Conservation (phyloP, 2,329 filamentous ascomycete species). For the Alternaria arborescens region DNA sequence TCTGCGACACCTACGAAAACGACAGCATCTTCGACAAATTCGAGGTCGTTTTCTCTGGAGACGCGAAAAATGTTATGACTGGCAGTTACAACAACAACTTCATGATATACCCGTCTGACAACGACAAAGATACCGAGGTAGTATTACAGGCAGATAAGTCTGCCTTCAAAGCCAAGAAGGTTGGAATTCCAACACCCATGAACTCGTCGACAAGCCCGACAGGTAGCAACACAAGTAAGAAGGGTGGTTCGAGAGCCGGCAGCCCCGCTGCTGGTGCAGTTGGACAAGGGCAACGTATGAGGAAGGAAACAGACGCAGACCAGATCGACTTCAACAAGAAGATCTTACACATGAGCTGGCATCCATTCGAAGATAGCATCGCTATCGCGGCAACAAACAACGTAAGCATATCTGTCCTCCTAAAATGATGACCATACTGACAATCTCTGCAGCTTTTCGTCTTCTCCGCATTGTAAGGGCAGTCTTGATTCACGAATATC, state of each 20-base stretch:
- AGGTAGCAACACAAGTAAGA: conserved; percentile 76
- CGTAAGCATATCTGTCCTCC: conserved; percentile 66
- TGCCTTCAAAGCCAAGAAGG: conserved; percentile 99
- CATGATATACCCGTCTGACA: conserved; percentile 99
- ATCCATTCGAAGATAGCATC: conserved; percentile 99
- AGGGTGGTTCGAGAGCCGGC: conserved; percentile 84
- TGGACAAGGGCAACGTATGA: conserved; percentile 90
- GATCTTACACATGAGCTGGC: conserved; percentile 99
- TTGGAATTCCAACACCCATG: conserved; percentile 96
- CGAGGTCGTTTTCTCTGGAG: conserved; percentile 97
- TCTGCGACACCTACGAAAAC: conserved; percentile 99
- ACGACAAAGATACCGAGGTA: conserved; percentile 95
- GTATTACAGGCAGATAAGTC: conserved; percentile 98
- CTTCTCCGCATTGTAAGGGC: conserved; percentile 61
- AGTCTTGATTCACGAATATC: conserved; percentile 33
- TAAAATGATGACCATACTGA: conserved; percentile 7
- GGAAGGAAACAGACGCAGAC: conserved; percentile 98
- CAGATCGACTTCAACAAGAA: conserved; percentile 99
- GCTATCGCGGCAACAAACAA: conserved; percentile 99
- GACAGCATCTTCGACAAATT: conserved; percentile 99
- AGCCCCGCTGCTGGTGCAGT: conserved; percentile 78
- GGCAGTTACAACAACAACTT: conserved; percentile 99
- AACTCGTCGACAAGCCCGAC: conserved; percentile 80
- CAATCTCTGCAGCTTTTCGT: conserved; percentile 61
- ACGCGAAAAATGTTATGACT: conserved; percentile 99